phyloP scores from a whole-genome alignment of 305 asterid species.

The Rubia peregrina region DNA sequence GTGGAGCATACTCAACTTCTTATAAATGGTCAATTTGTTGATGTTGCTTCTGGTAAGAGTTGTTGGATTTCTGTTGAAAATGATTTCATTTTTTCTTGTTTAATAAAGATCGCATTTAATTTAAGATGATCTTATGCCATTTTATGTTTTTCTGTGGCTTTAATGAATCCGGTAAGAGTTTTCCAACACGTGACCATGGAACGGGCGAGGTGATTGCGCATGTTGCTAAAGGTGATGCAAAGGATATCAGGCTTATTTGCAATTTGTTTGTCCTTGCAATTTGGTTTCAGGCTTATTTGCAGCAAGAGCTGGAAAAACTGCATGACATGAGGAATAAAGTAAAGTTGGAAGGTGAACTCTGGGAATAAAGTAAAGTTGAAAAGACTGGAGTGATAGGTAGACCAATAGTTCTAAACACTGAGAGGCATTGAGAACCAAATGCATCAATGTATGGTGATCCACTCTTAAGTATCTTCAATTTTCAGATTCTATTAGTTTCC shows the following conservation, averaged over 20 bases:
- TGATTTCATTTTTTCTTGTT: neutral
- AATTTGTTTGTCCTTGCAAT: slow-evolving; percentile 90
- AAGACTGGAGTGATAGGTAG: too few relatives aligned
- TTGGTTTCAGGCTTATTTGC: slow-evolving; percentile 89
- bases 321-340: fast-evolving
- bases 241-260: slow-evolving; percentile 53
- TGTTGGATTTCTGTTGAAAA: neutral
- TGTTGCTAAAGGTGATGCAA: slow-evolving; percentile 90
- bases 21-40: slow-evolving; percentile 83
- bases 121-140: neutral
- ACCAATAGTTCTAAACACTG: too few relatives aligned
- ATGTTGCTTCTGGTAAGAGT: slow-evolving; percentile 78
- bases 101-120: neutral
- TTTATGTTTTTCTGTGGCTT: neutral
- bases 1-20: slow-evolving; percentile 76
- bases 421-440: too few relatives aligned
- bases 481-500: too few relatives aligned
- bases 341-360: too few relatives aligned
- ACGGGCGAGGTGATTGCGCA: slow-evolving; percentile 83
- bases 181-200: slow-evolving; percentile 87
- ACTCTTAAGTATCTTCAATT: too few relatives aligned
- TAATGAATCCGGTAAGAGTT: slow-evolving; percentile 62
- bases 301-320: slow-evolving; percentile 56
- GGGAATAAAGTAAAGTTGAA: too few relatives aligned
- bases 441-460: too few relatives aligned